A percentile compares a stretch with the other conserved stretches of the same genome.
These are phyloP conservation scores for Sugiyamaella novakii DNA, from an alignment of 1,139 yeast species.

Conservation along the genomic window DNA sequence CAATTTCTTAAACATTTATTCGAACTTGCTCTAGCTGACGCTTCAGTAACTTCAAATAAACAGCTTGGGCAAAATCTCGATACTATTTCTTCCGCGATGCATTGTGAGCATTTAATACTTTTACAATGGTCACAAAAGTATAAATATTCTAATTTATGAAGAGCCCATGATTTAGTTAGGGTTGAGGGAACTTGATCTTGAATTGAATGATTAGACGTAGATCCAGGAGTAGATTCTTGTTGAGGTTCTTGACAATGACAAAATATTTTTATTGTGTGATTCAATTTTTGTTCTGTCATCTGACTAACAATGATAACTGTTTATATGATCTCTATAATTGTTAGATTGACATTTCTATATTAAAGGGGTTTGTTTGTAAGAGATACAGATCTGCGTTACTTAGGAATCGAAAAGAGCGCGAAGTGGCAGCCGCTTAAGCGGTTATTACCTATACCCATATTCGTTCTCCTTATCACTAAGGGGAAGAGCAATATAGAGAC, in stretches of 20 bases:
- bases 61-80: slow-evolving; percentile 37
- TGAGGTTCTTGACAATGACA: slow-evolving; percentile 25
- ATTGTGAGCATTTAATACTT: slow-evolving; percentile 33
- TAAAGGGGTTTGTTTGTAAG: no score
- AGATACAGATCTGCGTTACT: no score
- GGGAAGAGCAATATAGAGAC: background rate
- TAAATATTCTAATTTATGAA: slow-evolving; percentile 29
- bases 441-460: no score
- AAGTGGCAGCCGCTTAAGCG: slow-evolving; percentile 7
- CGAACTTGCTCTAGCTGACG: slow-evolving; percentile 30
- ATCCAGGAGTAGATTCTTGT: background rate
- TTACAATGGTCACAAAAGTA: slow-evolving; percentile 37
- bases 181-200: slow-evolving; percentile 16
- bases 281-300: slow-evolving; percentile 2
- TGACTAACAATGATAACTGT: no score
- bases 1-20: slow-evolving; percentile 37
- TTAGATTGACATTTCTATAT: no score
- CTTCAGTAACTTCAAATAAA: slow-evolving; percentile 34
- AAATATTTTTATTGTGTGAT: slow-evolving; percentile 18
- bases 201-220: slow-evolving; percentile 6
- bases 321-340: no score
- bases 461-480: no score
- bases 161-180: slow-evolving; percentile 21
- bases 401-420: no score
- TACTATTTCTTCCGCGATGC: slow-evolving; percentile 36